phyloP scores from a whole-genome alignment of 352 stramenopile species.

The Halophytophthora polymorphica region DNA sequence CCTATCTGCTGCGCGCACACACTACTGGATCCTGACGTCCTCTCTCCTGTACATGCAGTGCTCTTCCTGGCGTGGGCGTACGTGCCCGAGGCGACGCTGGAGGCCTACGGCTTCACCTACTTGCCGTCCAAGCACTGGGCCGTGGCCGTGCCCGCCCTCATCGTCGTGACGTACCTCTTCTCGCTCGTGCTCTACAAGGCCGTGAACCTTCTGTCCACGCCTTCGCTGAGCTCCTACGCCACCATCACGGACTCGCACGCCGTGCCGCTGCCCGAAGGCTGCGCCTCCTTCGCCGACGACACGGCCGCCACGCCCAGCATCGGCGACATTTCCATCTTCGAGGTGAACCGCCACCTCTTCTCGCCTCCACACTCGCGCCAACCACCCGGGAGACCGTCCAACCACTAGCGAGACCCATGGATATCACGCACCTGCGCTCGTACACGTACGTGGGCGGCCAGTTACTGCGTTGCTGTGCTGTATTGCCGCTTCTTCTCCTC shows the following conservation, averaged over 20 bases:
- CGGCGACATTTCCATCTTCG: constrained; percentile 71
- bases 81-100: constrained; percentile 71
- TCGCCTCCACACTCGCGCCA: neutral
- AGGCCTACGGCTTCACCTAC: constrained; percentile 83
- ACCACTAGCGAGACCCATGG: too few species aligned
- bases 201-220: constrained; percentile 75
- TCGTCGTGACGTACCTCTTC: constrained; percentile 82
- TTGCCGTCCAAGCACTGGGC: constrained; percentile 90
- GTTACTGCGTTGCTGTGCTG: too few species aligned
- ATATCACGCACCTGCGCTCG: too few species aligned
- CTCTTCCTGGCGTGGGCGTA: constrained; percentile 89
- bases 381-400: too few species aligned
- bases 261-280: constrained; percentile 42
- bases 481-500: too few species aligned
- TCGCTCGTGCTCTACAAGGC: constrained; percentile 83
- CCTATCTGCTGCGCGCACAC: neutral
- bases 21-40: neutral
- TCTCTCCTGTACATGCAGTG: constrained; percentile 30
- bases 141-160: constrained; percentile 78
- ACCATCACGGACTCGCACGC: constrained; percentile 77
- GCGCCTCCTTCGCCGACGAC: constrained; percentile 40
- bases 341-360: constrained; percentile 68
- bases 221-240: constrained; percentile 67
- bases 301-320: constrained; percentile 69
- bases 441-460: too few species aligned